Conservation (phyloP, 208 protist species). For the Leishmania lainsoni region DNA sequence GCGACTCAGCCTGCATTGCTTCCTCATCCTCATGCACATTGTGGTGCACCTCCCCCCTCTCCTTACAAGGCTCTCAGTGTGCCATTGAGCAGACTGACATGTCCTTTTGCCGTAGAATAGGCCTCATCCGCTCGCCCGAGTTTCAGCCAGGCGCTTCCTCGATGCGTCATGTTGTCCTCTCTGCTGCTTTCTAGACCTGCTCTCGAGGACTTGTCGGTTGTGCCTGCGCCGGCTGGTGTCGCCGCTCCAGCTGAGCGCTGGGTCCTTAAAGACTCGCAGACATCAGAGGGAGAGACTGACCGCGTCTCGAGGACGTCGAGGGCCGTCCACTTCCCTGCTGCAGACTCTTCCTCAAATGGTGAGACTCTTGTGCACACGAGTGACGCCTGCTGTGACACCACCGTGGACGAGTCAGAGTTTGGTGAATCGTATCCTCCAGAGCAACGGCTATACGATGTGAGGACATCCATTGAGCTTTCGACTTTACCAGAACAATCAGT, state of each 20-base stretch:
- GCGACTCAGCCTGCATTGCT: background rate
- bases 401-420: background rate
- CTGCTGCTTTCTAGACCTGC: background rate
- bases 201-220: background rate
- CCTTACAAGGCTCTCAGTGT: background rate
- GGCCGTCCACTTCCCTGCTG: background rate
- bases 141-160: background rate
- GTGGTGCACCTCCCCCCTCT: background rate
- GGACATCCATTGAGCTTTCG: slow-evolving; percentile 13
- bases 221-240: background rate
- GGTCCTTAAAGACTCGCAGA: background rate
- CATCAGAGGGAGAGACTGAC: background rate
- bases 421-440: background rate
- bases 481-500: background rate
- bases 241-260: background rate
- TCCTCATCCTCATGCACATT: background rate
- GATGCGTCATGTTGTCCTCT: background rate
- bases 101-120: background rate
- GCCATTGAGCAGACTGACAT: background rate
- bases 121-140: background rate
- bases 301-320: background rate
- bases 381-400: background rate
- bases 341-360: slow-evolving; percentile 13
- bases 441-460: background rate
- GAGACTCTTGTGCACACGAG: slow-evolving; percentile 1